These are phyloP conservation scores for Paragyromitra xinjiangensis DNA, from an alignment of 495 filamentous ascomycete species.

Conservation along the genomic window DNA sequence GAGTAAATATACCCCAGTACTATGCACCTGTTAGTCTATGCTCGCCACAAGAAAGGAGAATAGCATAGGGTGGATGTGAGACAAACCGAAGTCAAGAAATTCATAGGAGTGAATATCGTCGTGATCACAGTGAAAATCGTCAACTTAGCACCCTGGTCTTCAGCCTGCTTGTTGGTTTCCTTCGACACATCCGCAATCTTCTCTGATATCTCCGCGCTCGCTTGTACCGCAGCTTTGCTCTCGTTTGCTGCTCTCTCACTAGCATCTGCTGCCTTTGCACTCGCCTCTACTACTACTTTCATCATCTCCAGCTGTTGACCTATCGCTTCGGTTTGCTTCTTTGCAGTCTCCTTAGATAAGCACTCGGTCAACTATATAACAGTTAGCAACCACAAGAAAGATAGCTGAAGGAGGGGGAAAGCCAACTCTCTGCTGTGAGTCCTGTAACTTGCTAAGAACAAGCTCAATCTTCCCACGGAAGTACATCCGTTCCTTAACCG, in stretches of 20 bases:
- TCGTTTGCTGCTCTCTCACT: not conserved
- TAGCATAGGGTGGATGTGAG: not conserved
- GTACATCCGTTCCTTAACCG: not conserved
- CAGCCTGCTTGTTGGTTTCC: not conserved
- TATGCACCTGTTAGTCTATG: not conserved
- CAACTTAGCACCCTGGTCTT: constrained; percentile 18
- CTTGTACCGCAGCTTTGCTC: not conserved
- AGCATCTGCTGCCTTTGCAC: not conserved
- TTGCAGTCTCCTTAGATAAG: not conserved
- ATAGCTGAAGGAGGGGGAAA: not conserved
- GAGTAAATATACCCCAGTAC: constrained; percentile 8
- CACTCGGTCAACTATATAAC: not conserved
- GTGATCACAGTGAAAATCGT: constrained; percentile 34
- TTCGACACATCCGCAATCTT: not conserved
- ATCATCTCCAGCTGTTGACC: not conserved
- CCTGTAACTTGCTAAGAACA: constrained; percentile 21
- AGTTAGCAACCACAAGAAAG: not conserved
- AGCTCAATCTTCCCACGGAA: constrained; percentile 24
- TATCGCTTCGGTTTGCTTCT: not conserved
- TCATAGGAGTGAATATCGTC: constrained; percentile 30
- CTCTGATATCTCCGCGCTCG: not conserved
- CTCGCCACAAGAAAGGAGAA: not conserved
- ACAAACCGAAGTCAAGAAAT: constrained; percentile 38
- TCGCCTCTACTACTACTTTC: not conserved
- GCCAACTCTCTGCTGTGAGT: constrained; percentile 17